Base-by-base conservation (phyloP, 176 grass and related monocot genomes). In the Phoenix roebelenii region DNA sequence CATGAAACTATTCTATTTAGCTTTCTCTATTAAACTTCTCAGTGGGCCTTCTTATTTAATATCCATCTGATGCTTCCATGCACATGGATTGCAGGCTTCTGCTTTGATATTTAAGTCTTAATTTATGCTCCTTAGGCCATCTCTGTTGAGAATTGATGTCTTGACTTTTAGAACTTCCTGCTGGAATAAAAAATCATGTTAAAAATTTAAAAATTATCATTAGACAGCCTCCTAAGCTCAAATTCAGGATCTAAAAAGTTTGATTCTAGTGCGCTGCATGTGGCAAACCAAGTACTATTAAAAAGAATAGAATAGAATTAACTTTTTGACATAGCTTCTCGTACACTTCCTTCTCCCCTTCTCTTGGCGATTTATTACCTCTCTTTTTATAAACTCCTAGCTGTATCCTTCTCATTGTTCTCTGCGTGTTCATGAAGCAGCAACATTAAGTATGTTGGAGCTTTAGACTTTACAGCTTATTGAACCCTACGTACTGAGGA, bases 251-350 rank as follows among this genome's bases (percentile, higher is more conserved):
- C 64, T 30, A 18, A 26, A 52, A 30, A 14, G 23, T 67, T 29
- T 23, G 23, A 67, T 67, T 23, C 5, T 14, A 54, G 51, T 55
- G 50, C 16, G 50, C 19, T 16, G 23, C 64, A 67, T 54, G 64
- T 67, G 64, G 64, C 50, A 30, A 67, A 67, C 64, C 25, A 50
- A 12, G 4, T 30, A 29, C 23, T 23, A 54, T 53, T 12, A 67
- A 67, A 50, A 51, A 51, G 19, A 18, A 18, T 23, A 24, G 14
- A 19, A 24, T 48, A 64, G 16, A 50, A 22, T 6, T 6, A 64
- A 12, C n/a, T 18, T 16, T 64, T 12, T 22, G 15, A 12, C 5
- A 44, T 44, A 14, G 35, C 35, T 44, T 44, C 35, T 14, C 10
- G 5, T 14, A 44, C 35, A 44, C 12, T 44, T 44, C 10, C 35